Evolutionary conservation across 805 yeast genomes (phyloP), one percentile per base, ranked within the genome.

Genomic region (Suhomyces canberraensis): DNA sequence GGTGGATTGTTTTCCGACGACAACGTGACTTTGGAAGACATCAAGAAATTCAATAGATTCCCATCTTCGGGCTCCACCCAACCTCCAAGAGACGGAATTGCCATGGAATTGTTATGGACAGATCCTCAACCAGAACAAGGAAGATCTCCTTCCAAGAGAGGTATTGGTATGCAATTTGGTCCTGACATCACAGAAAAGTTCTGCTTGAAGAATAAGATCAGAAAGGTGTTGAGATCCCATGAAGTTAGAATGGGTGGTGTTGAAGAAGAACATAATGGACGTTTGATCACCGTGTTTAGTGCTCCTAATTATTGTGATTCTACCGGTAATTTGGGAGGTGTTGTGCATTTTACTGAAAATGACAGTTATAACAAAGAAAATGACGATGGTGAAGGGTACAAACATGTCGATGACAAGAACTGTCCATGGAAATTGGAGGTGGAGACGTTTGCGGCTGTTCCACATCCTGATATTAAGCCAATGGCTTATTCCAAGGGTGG

Each of bases 221-320:
- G 81, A 50, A 90, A 86, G 39, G 76, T 93, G 27, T 83, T 93
- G 51, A 75, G 99, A 52, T 88, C 97, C 3, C 99, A 93, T 56
- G 98, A 93, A 63, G 96, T 91, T 6, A 75, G 98, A 56, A 83
- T 84, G 84, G 82, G 75, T 4, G 99, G 99, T 32, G 88, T 83
- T 41, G 88, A 87, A 46, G 71, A 72, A 31, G 97, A 91, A 56
- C 99, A 93, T 54, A 73, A 84, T 40, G 95, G 95, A 9, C 73
- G 79, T 46, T 75, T 93, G 35, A 78, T 89, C 36, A 93, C 99
- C 0, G 95, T 93, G n/a, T 93, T 93, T 61, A 82, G 95, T 60
- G 99, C 99, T 0, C 99, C 99, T 24, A 91, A 93, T 60, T 91
- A 91, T 61, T 91, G 98, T 66, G 99, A 93, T 58, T 69, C 82